These are phyloP conservation scores for Colletotrichum kahawae DNA, from an alignment of 2,329 filamentous ascomycete species.

Conservation along the genomic window DNA sequence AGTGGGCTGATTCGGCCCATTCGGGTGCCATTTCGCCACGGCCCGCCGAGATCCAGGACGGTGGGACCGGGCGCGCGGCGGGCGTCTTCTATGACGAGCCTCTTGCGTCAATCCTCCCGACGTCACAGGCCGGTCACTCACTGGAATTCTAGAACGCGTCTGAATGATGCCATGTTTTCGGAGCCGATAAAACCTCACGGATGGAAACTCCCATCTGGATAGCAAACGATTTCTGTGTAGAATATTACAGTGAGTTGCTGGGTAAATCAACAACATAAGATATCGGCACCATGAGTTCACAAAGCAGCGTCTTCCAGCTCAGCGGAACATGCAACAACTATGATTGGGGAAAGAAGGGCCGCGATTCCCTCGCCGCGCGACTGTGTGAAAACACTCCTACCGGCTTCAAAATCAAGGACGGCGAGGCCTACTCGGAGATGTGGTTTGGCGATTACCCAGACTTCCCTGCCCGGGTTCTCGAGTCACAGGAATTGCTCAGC, in stretches of 20 bases:
- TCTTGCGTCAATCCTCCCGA: conserved; percentile 19
- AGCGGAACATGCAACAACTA: conserved; percentile 62
- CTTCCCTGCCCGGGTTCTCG: conserved; percentile 67
- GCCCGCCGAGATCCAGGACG: not conserved
- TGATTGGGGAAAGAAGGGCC: conserved; percentile 73
- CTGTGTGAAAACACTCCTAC: conserved; percentile 69
- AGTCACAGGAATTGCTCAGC: conserved; percentile 67
- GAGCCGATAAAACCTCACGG: not conserved
- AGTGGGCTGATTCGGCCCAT: not conserved
- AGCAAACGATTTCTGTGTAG: not conserved
- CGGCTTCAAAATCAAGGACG: conserved; percentile 68
- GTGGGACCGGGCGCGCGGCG: not conserved
- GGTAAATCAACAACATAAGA: rapidly evolving
- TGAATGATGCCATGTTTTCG: not conserved
- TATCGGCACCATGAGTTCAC: conserved; percentile 1
- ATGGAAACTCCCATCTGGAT: rapidly evolving
- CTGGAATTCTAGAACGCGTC: not conserved
- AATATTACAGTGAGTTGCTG: rapidly evolving
- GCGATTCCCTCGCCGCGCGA: conserved; percentile 67
- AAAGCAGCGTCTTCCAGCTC: conserved; percentile 48
- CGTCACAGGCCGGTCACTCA: conserved; percentile 13
- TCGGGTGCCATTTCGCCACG: not conserved
- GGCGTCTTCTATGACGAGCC: conserved; percentile 7
- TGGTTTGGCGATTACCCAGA: conserved; percentile 82
- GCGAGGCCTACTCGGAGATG: conserved; percentile 67